Base-by-base conservation (phyloP, 768 basidiomycete species). In the Jaapia argillacea region DNA sequence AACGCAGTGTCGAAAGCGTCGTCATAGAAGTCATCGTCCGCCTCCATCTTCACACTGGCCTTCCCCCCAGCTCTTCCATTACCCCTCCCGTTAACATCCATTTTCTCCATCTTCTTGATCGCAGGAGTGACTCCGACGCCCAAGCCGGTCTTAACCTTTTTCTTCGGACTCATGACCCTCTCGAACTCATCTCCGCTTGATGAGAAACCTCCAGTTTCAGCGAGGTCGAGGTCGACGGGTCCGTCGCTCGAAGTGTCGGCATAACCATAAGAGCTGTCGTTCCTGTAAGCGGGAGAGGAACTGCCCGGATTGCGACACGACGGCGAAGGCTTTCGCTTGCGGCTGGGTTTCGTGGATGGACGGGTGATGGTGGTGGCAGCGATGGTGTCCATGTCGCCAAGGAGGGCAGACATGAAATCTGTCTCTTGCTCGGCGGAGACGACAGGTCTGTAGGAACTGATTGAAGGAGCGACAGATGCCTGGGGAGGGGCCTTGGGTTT, bases 391-490 rank as follows among this genome's bases (percentile, higher is more conserved):
- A 94, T 75, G 18, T 66, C 74, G 6, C 80, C 84, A 6, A 99
- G 65, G 1, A 99, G 62, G 27, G 73, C 75, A 0, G 78, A 75
- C 88, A 99, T 85, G 51, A 99, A 90, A 51, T 94, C 90, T 28
- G 75, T 70, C 58, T 97, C 96, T 52, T 91, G 77, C 41, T 81
- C 84, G 10, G 71, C 80, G 5, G 85, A 81, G 10, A 82, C 74
- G 0, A 69, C 69, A 1, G 85, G 81, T 24, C 89, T 74, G 58
- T 98, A 98, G 12, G 82, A 85, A 59, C 70, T 81, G 48, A 89
- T 82, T 7, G 80, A 74, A 2, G 79, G 76, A 10, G 72, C 68
- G 10, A 70, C 60, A 23, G 59, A 56, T 7, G 72, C 71, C 1
- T 74, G 74, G 23, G 74, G 74, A 24, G 72, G 67, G 16, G 58